Evolutionary conservation across 148 eudicot species (phyloP).

Genomic region (Nepenthes gracilis): DNA sequence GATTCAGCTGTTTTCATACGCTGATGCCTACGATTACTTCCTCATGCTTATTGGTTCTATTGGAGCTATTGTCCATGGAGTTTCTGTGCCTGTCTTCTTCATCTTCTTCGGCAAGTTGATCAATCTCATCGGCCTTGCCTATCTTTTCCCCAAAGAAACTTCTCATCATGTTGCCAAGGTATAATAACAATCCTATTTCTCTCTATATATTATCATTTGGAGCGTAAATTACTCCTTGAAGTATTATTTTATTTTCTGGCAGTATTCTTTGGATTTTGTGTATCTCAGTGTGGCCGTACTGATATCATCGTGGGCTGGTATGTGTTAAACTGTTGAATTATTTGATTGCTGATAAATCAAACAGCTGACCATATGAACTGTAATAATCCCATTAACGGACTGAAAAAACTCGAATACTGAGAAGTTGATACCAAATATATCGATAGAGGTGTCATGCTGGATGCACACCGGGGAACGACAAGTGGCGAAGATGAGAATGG

Average conservation of each 20-base stretch:
- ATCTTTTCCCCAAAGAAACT: slow-evolving; percentile 75
- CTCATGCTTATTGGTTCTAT: slow-evolving; percentile 65
- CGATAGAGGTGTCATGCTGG: slow-evolving; percentile 83
- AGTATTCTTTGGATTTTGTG: slow-evolving; percentile 91
- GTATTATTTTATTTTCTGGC: slow-evolving; percentile 19
- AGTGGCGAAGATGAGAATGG: slow-evolving; percentile 92
- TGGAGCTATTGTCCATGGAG: slow-evolving; percentile 77
- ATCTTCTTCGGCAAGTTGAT: slow-evolving; percentile 88
- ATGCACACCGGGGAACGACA: slow-evolving; percentile 95
- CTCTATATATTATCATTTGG: background rate
- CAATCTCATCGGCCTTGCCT: slow-evolving; percentile 72
- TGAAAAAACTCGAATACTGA: too few species aligned
- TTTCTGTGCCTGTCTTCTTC: slow-evolving; percentile 87
- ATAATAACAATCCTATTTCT: background rate
- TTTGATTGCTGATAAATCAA: background rate
- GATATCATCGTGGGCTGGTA: slow-evolving; percentile 94
- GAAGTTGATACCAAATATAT: background rate
- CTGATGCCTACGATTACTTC: slow-evolving; percentile 58
- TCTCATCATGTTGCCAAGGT: slow-evolving; percentile 87
- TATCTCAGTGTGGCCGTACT: slow-evolving; percentile 77
- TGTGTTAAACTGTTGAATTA: slow-evolving; percentile 1
- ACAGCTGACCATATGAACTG: background rate
- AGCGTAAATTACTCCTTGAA: background rate
- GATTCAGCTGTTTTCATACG: slow-evolving; percentile 44
- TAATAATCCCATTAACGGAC: too few species aligned